phyloP scores from a whole-genome alignment of 768 basidiomycete genomes.

The Russula compacta region DNA sequence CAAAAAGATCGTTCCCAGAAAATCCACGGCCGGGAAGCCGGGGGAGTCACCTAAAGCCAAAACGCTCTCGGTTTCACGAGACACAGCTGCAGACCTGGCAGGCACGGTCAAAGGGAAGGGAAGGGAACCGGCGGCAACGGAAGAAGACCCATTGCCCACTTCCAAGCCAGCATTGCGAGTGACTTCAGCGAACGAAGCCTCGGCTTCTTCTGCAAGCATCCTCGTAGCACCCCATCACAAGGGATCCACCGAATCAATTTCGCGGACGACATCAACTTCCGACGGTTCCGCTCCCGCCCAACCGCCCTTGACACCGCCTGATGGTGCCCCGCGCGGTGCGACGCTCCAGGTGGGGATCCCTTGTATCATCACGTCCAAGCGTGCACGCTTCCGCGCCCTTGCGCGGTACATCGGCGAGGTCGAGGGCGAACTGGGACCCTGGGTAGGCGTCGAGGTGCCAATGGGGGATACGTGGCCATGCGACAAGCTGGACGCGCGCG shows the following conservation, averaged over 20 bases:
- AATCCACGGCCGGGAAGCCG: slow-evolving; percentile 2
- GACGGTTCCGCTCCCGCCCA: slow-evolving; percentile 10
- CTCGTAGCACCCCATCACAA: slow-evolving; percentile 29
- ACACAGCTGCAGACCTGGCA: not conserved
- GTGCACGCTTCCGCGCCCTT: slow-evolving; percentile 76
- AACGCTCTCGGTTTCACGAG: not conserved
- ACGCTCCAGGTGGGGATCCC: slow-evolving; percentile 83
- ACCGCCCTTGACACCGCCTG: not conserved
- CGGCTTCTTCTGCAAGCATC: slow-evolving; percentile 25
- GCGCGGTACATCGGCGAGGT: slow-evolving; percentile 87
- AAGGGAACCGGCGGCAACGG: slow-evolving; percentile 16
- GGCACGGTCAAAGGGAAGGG: slow-evolving; percentile 15
- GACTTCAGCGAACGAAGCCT: slow-evolving; percentile 1
- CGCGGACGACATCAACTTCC: slow-evolving; percentile 9
- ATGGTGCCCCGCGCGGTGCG: slow-evolving; percentile 43
- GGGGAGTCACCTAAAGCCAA: slow-evolving; percentile 12
- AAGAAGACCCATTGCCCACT: not conserved
- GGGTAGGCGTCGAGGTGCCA: slow-evolving; percentile 90
- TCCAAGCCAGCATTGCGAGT: not conserved
- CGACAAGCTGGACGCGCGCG: slow-evolving; percentile 49
- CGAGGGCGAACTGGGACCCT: slow-evolving; percentile 69
- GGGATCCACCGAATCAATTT: slow-evolving; percentile 31
- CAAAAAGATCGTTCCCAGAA: slow-evolving; percentile 18
- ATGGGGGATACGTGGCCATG: slow-evolving; percentile 47
- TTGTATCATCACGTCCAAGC: slow-evolving; percentile 79